Evolutionary conservation across 2,329 filamentous ascomycete species (phyloP).

Genomic region (Penicillium sp.): DNA sequence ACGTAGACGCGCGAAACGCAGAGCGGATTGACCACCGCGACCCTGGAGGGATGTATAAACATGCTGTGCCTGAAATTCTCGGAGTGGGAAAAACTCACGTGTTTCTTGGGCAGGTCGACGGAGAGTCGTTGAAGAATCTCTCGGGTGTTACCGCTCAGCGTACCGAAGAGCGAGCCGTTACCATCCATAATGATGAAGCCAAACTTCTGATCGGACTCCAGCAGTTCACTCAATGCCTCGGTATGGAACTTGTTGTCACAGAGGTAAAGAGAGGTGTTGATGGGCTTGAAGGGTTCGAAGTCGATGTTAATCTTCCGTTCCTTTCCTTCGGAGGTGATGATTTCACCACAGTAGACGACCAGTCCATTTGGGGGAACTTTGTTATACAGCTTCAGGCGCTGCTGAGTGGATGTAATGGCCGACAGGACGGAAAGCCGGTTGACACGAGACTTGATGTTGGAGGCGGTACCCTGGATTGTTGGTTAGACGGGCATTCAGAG

Average conservation of each 20-base stretch:
- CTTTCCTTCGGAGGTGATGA: slow-evolving; percentile 96
- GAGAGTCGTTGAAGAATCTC: slow-evolving; percentile 98
- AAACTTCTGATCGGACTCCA: slow-evolving; percentile 98
- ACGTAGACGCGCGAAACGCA: slow-evolving; percentile 98
- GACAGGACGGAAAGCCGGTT: slow-evolving; percentile 97
- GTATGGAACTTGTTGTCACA: slow-evolving; percentile 99
- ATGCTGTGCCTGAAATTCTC: background rate
- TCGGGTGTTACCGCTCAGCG: slow-evolving; percentile 92
- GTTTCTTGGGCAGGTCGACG: slow-evolving; percentile 98
- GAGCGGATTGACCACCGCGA: slow-evolving; percentile 97
- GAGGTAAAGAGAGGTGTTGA: slow-evolving; percentile 98
- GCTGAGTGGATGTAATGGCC: slow-evolving; percentile 97
- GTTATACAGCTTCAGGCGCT: slow-evolving; percentile 97
- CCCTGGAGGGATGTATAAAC: slow-evolving; percentile 47
- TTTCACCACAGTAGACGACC: slow-evolving; percentile 99
- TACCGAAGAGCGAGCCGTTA: slow-evolving; percentile 96
- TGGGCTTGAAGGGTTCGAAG: slow-evolving; percentile 99
- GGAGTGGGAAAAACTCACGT: slow-evolving; percentile 45
- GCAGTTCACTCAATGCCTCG: slow-evolving; percentile 90
- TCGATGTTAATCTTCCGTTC: slow-evolving; percentile 99
- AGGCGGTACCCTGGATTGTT: slow-evolving; percentile 75
- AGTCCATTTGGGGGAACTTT: slow-evolving; percentile 97
- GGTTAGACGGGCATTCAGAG: slow-evolving; percentile 15
- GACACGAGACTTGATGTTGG: slow-evolving; percentile 99
- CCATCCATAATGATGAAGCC: slow-evolving; percentile 99